Evolutionary conservation across 306 rosid genomes (phyloP), one percentile per base, ranked within the genome.

Genomic region (Quercus agrifolia): DNA sequence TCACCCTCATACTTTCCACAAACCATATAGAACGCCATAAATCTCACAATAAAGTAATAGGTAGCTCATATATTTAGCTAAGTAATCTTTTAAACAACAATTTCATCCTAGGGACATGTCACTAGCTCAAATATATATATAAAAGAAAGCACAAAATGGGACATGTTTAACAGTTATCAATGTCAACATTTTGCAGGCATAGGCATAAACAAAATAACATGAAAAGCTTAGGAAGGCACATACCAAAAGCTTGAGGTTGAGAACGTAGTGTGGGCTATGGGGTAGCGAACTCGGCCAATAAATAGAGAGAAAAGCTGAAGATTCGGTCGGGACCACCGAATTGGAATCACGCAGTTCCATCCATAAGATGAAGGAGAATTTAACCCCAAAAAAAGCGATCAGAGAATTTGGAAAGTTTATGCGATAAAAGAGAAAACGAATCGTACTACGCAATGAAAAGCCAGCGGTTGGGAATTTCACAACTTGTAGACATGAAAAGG

Each of bases 241-340:
- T 70, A 85, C 87, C 77, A 11, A 61, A 27, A 70, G 27, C 27
- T 30, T 59, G 59, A 71, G 81, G 38, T 70, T 68, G 77, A 68
- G 82, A 67, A 33, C 31, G 76, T 20, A 64, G 77, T 21, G 30
- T 56, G 71, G 67, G 62, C 70, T 6, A 35, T 61, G 64, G 13
- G 74, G 20, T 68, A 49, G n/a, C 30, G 20, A n/a, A 9, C n/a
- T 11, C 17, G 64, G 69, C 44, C 52, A 1, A 78, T 73, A 71
- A 27, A 52, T 75, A 80, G 77, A 20, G 5, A 56, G 44, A 19
- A 61, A 80, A 25, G 38, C 35, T 8, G 66, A 62, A 85, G 70
- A 81, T 78, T 83, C 77, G 23, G 19, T 49, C 61, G 71, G 51
- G 72, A 35, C 83, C 86, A 79, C 81, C 46, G 75, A 77, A 63